These are phyloP conservation scores for Neofusicoccum kwambonambiense DNA, from an alignment of 2,329 filamentous ascomycete species.

Conservation along the genomic window DNA sequence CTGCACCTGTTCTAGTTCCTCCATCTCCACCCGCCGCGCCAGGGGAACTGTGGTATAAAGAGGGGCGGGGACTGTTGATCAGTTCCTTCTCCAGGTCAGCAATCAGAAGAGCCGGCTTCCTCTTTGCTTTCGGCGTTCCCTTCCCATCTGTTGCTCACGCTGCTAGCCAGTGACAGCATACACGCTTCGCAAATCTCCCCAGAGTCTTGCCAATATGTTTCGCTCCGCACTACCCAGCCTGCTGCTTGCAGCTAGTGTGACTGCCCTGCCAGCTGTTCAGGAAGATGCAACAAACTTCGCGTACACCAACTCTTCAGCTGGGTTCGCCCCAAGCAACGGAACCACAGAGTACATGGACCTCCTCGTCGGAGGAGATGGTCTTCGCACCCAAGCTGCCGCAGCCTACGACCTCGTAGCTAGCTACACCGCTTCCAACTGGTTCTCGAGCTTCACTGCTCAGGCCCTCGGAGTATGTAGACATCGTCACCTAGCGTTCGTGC, in stretches of 20 bases:
- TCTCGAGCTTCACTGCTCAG: slow-evolving; percentile 37
- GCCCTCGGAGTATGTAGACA: slow-evolving; percentile 23
- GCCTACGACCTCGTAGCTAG: slow-evolving; percentile 33
- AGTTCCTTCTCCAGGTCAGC: not conserved
- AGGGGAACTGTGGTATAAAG: slow-evolving; percentile 4
- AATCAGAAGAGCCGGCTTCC: not conserved
- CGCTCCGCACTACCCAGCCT: not conserved
- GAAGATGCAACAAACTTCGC: not conserved
- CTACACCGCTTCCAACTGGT: slow-evolving; percentile 40
- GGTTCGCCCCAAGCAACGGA: not conserved
- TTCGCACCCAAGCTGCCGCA: slow-evolving; percentile 19
- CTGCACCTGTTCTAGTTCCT: not conserved
- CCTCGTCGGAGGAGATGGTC: not conserved
- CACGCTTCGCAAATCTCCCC: not conserved
- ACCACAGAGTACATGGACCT: slow-evolving; percentile 2
- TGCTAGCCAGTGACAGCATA: not conserved
- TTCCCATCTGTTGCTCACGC: not conserved
- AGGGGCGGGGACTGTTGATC: not conserved
- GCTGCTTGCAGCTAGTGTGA: slow-evolving; percentile 1
- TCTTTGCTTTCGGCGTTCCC: not conserved
- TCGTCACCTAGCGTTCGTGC: not conserved
- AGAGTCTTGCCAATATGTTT: not conserved
- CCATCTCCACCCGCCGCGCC: not conserved
- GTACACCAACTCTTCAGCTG: slow-evolving; percentile 13
- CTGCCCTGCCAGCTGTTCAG: not conserved